phyloP scores from a whole-genome alignment of 164 flowering plant genomes.

The Vitis rotundifolia region DNA sequence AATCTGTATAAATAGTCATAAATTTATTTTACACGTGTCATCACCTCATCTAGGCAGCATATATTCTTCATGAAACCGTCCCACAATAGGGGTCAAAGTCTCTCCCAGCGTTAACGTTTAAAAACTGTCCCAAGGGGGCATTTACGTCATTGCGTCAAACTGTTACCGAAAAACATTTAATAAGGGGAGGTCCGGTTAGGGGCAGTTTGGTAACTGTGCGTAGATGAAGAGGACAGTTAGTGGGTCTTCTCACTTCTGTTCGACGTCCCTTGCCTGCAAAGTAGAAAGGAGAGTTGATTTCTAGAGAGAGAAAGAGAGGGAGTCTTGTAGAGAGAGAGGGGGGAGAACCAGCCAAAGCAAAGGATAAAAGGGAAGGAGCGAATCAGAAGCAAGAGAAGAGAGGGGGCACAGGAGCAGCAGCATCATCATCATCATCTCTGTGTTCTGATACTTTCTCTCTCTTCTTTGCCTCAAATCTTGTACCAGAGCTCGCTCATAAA shows the following conservation, averaged over 20 bases:
- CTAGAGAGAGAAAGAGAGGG: not conserved
- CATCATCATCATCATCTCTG: not conserved
- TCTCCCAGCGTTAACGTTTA: too few relatives aligned
- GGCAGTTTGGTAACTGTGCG: constrained; percentile 25
- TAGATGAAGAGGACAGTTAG: constrained; percentile 17
- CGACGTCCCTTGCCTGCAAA: constrained; percentile 37
- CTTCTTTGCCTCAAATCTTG: constrained; percentile 10
- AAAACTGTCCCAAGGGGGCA: constrained; percentile 4
- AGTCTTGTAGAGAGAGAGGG: not conserved
- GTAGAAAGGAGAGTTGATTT: not conserved
- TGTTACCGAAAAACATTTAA: not conserved
- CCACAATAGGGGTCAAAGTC: too few relatives aligned
- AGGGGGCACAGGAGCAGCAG: not conserved
- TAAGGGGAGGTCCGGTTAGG: constrained; percentile 1
- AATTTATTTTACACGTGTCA: too few relatives aligned
- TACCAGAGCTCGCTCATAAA: not conserved
- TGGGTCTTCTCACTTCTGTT: constrained; percentile 29
- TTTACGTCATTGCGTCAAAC: not conserved
- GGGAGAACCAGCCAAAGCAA: not conserved
- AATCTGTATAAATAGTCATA: too few relatives aligned
- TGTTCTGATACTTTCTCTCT: constrained; percentile 13
- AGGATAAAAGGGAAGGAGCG: not conserved
- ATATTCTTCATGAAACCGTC: too few relatives aligned
- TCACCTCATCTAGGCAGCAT: too few relatives aligned
- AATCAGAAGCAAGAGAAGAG: constrained; percentile 1